These are phyloP conservation scores for Aphanomyces astaci DNA, from an alignment of 352 stramenopile genomes.

Conservation along the genomic window DNA sequence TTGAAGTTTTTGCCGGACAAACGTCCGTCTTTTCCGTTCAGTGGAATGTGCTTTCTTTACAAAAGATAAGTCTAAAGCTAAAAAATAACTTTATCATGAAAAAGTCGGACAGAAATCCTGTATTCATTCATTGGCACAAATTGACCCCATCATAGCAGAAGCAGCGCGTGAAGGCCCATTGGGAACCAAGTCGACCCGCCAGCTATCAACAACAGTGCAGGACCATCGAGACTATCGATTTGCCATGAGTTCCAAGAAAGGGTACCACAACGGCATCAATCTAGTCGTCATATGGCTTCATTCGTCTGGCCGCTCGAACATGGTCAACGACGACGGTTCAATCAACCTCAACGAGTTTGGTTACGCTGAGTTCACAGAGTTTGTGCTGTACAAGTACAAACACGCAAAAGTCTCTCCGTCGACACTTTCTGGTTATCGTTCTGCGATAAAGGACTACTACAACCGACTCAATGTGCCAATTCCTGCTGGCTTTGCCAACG, in stretches of 20 bases:
- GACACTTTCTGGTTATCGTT: constrained; percentile 4
- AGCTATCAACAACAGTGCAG: background rate
- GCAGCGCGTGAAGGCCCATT: background rate
- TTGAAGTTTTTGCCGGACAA: constrained; percentile 38
- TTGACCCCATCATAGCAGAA: background rate
- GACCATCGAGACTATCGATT: background rate
- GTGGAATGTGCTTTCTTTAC: background rate
- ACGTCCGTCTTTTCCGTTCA: background rate
- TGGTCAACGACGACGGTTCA: constrained; percentile 2
- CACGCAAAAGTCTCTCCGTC: background rate
- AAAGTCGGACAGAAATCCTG: background rate
- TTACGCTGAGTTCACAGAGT: background rate
- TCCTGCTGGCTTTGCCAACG: background rate
- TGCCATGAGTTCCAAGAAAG: background rate
- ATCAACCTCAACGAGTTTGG: background rate
- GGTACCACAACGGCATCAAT: background rate
- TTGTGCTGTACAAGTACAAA: background rate
- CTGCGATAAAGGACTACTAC: background rate
- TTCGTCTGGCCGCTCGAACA: background rate
- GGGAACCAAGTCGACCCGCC: constrained; percentile 23
- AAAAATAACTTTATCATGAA: background rate
- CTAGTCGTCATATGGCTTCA: background rate
- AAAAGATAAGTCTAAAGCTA: background rate
- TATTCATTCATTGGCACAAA: background rate
- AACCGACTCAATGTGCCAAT: background rate